These are phyloP conservation scores for Otatea glauca DNA, from an alignment of 176 grass and related monocot species.

Conservation along the genomic window DNA sequence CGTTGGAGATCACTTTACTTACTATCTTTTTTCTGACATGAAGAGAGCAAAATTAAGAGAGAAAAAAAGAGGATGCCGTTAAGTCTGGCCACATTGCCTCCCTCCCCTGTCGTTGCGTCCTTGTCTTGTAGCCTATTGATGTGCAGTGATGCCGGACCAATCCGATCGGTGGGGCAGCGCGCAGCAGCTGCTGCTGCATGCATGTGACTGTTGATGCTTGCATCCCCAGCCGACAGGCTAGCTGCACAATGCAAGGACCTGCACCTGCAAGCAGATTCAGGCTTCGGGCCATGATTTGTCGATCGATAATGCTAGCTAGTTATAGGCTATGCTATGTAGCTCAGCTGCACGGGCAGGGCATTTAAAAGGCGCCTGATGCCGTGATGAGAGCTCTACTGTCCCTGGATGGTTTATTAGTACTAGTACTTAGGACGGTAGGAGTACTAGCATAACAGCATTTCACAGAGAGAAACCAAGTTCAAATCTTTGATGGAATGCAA, in stretches of 20 bases:
- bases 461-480: not conserved
- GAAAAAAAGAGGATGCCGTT: not conserved
- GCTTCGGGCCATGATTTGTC: conserved; percentile 1
- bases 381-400: not conserved
- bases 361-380: conserved; percentile 4
- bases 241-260: not conserved
- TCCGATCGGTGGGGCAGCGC: not conserved
- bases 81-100: not conserved
- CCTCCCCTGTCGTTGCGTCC: not conserved
- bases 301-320: not conserved
- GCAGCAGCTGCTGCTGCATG: not conserved
- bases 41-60: not conserved
- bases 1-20: no score
- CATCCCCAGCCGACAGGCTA: not conserved
- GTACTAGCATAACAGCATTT: not conserved
- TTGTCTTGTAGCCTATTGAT: conserved; percentile 1
- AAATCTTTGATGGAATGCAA: not conserved
- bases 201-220: not conserved
- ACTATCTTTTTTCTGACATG: not conserved
- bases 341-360: conserved; percentile 17
- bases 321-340: no score
- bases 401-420: not conserved
- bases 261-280: not conserved
- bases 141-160: conserved; percentile 13
- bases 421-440: no score